Percentiles rank a stretch among this genome's conserved stretches.
Conservation (phyloP, 345 rosid genomes). For the Populus simonii region DNA sequence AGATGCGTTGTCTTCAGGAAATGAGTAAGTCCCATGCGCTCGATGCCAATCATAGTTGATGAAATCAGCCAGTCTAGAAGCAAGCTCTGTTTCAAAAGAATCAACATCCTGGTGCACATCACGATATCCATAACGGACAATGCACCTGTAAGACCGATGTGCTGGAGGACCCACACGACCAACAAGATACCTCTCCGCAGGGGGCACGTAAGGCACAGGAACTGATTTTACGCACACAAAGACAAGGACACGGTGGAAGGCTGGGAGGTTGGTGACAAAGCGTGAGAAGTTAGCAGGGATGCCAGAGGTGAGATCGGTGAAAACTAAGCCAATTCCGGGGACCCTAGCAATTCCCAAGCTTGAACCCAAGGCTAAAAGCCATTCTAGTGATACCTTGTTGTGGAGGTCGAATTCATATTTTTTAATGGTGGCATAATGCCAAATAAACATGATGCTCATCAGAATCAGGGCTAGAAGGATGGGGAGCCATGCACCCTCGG, state of each 20-base stretch:
- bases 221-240: conserved; percentile 94
- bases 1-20: conserved; percentile 16
- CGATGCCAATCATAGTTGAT: conserved; percentile 66
- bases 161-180: conserved; percentile 91
- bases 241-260: conserved; percentile 85
- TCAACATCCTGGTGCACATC: conserved; percentile 93
- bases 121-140: conserved; percentile 87
- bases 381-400: conserved; percentile 92
- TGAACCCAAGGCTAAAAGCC: conserved; percentile 94
- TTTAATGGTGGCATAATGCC: conserved; percentile 92
- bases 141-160: conserved; percentile 87
- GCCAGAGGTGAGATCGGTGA: conserved; percentile 91
- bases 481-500: conserved; percentile 99
- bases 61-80: conserved; percentile 64
- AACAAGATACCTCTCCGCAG: conserved; percentile 85
- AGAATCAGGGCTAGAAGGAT: conserved; percentile 87
- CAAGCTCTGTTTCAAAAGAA: conserved; percentile 79
- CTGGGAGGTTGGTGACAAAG: conserved; percentile 97
- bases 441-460: conserved; percentile 87
- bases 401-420: conserved; percentile 93
- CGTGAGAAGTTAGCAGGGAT: conserved; percentile 98
- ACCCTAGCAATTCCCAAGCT: conserved; percentile 90
- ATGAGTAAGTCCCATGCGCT: conserved; percentile 2
- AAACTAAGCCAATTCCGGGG: conserved; percentile 91
- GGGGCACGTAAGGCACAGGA: conserved; percentile 84